Evolutionary conservation across 108 stramenopile genomes (phyloP), one percentile per base, ranked within the genome.

Genomic region (Skeletonema grethae): DNA sequence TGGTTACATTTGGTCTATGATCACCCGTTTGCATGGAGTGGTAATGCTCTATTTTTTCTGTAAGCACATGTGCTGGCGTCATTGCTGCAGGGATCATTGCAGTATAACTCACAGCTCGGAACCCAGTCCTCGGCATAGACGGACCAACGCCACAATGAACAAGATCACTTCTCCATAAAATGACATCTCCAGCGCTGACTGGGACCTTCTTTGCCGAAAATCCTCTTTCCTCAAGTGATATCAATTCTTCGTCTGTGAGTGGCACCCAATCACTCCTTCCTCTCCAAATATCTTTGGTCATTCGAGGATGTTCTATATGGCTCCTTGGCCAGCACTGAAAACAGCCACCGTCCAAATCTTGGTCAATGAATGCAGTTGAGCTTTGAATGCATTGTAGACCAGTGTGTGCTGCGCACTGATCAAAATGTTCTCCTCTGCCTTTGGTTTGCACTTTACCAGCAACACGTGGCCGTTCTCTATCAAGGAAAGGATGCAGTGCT

Each of bases 151-250:
- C 72, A 15, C 72, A 57, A 29, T 77, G 75, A 8, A 82, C 73
- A 66, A 78, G 12, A 63, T 86, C 85, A 4, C 84, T 85, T 3
- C 80, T 71, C 77, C 80, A 88, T 30, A 88, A 48, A 11, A 88
- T 62, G 0, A 88, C 85, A 60, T 88, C 85, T 11, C 87, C 87
- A n/a, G 36, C 68, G 32, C 16, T 32, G 0, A 70, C 56, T 34
- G 73, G 73, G 18, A 81, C 35, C 39, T 45, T 38, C 20, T 71
- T 43, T 1, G 74, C 36, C 30, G 5, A 10, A 32, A 81, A 16
- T 8, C 74, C 69, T 22, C 41, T 57, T 35, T 69, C 61, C 67
- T 61, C 32, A 0, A 81, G 46, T 9, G 11, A 12, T 6, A 55
- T 0, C 15, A 75, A 74, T 35, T 81, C 80, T 30, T 63, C 74